Evolutionary conservation across 1,139 yeast species (phyloP), one percentile per base, ranked within the genome.

Genomic region (Scheffersomyces illinoinensis): DNA sequence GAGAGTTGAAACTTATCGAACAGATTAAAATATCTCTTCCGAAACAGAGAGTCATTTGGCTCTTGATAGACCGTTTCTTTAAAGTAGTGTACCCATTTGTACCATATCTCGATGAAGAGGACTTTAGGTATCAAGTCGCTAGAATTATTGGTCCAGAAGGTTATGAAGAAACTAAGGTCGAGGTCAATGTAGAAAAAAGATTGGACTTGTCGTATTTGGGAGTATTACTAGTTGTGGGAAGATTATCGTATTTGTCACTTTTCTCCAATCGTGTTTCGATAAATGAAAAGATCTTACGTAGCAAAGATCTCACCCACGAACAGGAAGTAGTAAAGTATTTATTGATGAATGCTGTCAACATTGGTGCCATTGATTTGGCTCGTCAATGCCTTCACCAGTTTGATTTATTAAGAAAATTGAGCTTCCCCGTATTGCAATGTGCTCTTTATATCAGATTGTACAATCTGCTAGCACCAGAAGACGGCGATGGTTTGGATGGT

Each of bases 61-160:
- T 76, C 47, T 72, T 81, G 4, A 66, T 84, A n/a, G 75, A 78
- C 46, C 67, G 83, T 33, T 85, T 76, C 63, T 85, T 85, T 66
- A 65, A 66, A 2, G 72, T 74, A 43, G 74, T 83, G 14, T 83
- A 82, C 60, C 82, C 83, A 0, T 74, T 79, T 54, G 66, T 76
- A 59, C 88, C 89, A 1, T 73, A 78, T 55, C 54, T 85, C 10
- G 87, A 84, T 60, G 85, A 85, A 64, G 64, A 58, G 21, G 68
- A 66, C 2, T 71, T 75, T 53, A 65, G 64, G 53, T 24, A 53
- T 23, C 53, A 66, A 43, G 58, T 75, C 5, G 58, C 62, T 3
- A 62, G 64, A 50, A 63, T 76, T 3, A 66, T 76, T 46, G 80
- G 79, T 0, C 64, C 67, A 1, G 66, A 63, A 20, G 57, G 66